These are phyloP conservation scores for Beauveria asiatica DNA, from an alignment of 2,329 filamentous ascomycete genomes.

Conservation along the genomic window DNA sequence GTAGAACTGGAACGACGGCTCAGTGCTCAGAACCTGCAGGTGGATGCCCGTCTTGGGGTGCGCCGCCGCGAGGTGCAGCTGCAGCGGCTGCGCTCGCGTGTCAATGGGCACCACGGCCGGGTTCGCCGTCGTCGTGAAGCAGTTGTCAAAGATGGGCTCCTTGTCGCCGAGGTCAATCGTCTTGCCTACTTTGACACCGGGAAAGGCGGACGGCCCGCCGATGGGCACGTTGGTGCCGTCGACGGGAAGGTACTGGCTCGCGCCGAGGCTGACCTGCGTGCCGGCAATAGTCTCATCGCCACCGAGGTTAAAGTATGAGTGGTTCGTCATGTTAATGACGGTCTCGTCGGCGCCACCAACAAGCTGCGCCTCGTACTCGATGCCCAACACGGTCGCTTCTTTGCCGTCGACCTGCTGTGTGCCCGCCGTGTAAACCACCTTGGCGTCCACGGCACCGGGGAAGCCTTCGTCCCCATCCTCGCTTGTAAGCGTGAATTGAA, in stretches of 20 bases:
- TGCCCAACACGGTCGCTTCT: constrained; percentile 63
- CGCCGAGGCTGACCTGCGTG: constrained; percentile 58
- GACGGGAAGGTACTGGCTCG: constrained; percentile 60
- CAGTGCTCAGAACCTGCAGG: constrained; percentile 81
- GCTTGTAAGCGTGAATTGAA: constrained; percentile 59
- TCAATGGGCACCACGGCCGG: constrained; percentile 54
- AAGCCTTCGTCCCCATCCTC: constrained; percentile 82
- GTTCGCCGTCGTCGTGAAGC: constrained; percentile 69
- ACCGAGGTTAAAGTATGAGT: constrained; percentile 69
- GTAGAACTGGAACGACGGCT: constrained; percentile 96
- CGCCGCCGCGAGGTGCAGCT: constrained; percentile 59
- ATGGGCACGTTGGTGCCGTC: constrained; percentile 68
- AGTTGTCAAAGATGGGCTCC: constrained; percentile 78
- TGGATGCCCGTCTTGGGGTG: constrained; percentile 69
- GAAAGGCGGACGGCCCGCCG: constrained; percentile 54
- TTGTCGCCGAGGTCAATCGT: constrained; percentile 64
- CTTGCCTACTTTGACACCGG: constrained; percentile 55
- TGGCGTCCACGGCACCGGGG: constrained; percentile 73
- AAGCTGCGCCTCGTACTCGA: constrained; percentile 85
- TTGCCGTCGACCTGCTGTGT: constrained; percentile 55
- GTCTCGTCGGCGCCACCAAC: constrained; percentile 79
- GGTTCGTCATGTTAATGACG: constrained; percentile 87
- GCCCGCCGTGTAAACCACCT: constrained; percentile 69
- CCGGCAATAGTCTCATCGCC: constrained; percentile 44
- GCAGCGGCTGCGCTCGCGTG: constrained; percentile 54